Conservation (phyloP, 2,329 filamentous ascomycete species). For the Curvularia spicifera region DNA sequence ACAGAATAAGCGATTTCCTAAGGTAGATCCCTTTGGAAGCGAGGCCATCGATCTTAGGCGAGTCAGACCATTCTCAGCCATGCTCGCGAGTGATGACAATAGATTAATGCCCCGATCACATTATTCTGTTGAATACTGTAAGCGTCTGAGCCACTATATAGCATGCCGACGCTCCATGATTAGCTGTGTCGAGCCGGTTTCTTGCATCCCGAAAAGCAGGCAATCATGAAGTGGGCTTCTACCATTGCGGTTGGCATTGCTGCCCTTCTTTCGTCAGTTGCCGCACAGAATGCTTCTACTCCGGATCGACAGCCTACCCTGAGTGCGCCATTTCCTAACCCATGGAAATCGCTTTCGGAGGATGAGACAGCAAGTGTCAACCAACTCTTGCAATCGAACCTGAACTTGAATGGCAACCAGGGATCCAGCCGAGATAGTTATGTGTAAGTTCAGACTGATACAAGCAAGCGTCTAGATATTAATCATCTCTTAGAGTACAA, state of each 20-base stretch:
- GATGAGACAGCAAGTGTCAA: constrained; percentile 20
- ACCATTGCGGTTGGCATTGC: constrained; percentile 8
- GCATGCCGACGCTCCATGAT: background rate
- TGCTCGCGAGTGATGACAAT: constrained; percentile 6
- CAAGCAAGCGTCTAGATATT: background rate
- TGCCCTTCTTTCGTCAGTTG: constrained; percentile 7
- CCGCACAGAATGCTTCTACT: constrained; percentile 11
- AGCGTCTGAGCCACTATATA: constrained; percentile 7
- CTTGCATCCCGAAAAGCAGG: background rate
- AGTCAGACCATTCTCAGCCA: constrained; percentile 2
- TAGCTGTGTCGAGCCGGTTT: background rate
- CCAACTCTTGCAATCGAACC: constrained; percentile 12
- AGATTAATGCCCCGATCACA: background rate
- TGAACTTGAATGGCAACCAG: constrained; percentile 18
- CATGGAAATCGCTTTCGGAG: constrained; percentile 21
- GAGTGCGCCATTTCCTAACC: constrained; percentile 19
- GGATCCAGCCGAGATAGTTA: constrained; percentile 23
- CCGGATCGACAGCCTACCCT: constrained; percentile 14
- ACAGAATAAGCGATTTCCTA: background rate
- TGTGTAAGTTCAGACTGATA: constrained; percentile 12
- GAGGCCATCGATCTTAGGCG: background rate
- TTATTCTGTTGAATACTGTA: background rate
- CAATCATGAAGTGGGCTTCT: constrained; percentile 9
- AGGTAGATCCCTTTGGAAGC: background rate
- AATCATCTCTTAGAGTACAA: constrained; percentile 12